These are phyloP conservation scores for Collybiopsis luxurians DNA, from an alignment of 768 basidiomycete genomes.

Conservation along the genomic window DNA sequence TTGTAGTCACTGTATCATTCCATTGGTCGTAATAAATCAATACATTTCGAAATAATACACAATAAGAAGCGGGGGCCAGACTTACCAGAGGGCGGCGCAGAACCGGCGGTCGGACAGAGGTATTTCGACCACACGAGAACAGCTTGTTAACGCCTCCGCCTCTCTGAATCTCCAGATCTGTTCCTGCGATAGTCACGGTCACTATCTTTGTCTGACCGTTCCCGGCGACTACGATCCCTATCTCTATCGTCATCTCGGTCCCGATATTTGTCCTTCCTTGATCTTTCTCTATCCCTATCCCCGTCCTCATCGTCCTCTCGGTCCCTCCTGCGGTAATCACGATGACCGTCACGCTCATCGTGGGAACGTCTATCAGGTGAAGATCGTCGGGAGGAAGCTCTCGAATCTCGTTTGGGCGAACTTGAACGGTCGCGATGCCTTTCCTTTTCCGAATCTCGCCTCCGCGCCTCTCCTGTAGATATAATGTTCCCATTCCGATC, in stretches of 20 bases:
- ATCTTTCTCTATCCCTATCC: slow-evolving; percentile 21
- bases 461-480: slow-evolving; percentile 15
- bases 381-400: slow-evolving; percentile 43
- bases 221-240: neutral
- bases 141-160: neutral
- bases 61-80: no score
- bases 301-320: slow-evolving; percentile 25
- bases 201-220: neutral
- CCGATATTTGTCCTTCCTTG: slow-evolving; percentile 21
- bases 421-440: slow-evolving; percentile 31
- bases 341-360: slow-evolving; percentile 29
- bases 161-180: neutral
- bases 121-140: neutral
- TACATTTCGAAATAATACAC: no score
- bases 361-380: slow-evolving; percentile 39
- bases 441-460: slow-evolving; percentile 10
- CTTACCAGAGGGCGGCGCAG: no score
- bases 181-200: neutral
- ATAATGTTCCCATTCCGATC: slow-evolving; percentile 45
- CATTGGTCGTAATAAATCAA: no score
- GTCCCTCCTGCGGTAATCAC: slow-evolving; percentile 15
- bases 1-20: no score
- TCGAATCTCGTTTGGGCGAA: slow-evolving; percentile 36
- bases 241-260: slow-evolving; percentile 19
- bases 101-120: neutral